Evolutionary conservation across 2,329 filamentous ascomycete species (phyloP), one percentile per base, ranked within the genome.

Genomic region (Colletotrichum graminicola): DNA sequence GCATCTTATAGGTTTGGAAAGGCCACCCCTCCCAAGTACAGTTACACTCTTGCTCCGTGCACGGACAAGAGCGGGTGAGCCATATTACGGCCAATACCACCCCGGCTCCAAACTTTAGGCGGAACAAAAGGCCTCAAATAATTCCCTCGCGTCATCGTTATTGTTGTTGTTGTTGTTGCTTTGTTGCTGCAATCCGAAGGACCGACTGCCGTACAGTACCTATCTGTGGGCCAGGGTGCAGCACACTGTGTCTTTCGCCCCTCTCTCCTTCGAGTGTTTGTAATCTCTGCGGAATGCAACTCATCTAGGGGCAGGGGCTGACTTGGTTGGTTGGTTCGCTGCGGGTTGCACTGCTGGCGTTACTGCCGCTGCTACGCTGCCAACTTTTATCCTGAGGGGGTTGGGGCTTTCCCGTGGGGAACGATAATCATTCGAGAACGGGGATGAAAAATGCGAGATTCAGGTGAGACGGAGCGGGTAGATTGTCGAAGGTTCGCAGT

Each of bases 401-500:
- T 29, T 32, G 49, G 23, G 21, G 21, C 47, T 47, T 51, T 52
- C 16, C 63, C 65, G 69, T 71, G 69, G 69, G 65, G 69, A 71
- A 71, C 36, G 52, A 60, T 54, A 55, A 55, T 59, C 59, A 21
- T 36, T 68, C 61, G 63, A 36, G 51, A 62, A 66, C 66, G 54
- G 56, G 56, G 23, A 49, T 8, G 62, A 55, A 29, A 47, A 39
- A 71, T 71, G 69, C 69, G 59, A 71, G 69, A 71, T 71, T 71
- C 69, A 71, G 69, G 69, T 69, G 69, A 68, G 69, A 36, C 68
- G 60, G 49, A 54, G 36, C 69, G 69, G 69, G 59, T 71, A 71
- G 69, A 71, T 71, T 69, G 65, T 71, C 69, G 69, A 71, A 54
- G 29, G 39, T 49, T 60, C 21, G 60, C 68, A 51, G 57, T 49